phyloP scores from a whole-genome alignment of 1,284 basidiomycete species.

The Farysia itapuensis region DNA sequence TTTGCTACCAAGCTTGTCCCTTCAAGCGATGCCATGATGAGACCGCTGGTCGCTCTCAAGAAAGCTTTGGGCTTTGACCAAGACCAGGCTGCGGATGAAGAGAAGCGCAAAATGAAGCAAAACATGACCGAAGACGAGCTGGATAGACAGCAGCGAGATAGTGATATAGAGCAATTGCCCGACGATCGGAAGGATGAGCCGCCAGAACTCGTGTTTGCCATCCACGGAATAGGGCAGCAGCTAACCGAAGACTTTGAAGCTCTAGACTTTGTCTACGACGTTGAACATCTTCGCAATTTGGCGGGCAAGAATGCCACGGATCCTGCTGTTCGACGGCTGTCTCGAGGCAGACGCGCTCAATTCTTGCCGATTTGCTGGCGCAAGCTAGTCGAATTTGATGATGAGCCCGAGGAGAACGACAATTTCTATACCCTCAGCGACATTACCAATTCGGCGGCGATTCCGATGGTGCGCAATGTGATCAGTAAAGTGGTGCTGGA shows the following conservation, averaged over 20 bases:
- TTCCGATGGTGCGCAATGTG: slow-evolving; percentile 43
- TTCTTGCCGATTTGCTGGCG: slow-evolving; percentile 67
- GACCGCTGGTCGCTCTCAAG: slow-evolving; percentile 30
- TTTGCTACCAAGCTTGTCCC: slow-evolving; percentile 33
- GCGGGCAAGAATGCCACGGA: slow-evolving; percentile 34
- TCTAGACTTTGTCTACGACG: slow-evolving; percentile 53
- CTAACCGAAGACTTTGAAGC: slow-evolving; percentile 43
- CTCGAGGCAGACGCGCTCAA: slow-evolving; percentile 61
- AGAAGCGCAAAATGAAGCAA: slow-evolving; percentile 40
- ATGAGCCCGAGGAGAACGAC: slow-evolving; percentile 58
- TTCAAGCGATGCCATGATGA: slow-evolving; percentile 28
- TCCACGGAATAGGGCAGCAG: slow-evolving; percentile 56
- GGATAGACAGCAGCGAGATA: slow-evolving; percentile 13
- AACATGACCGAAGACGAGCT: slow-evolving; percentile 38
- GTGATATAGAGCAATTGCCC: slow-evolving; percentile 7
- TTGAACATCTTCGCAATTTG: slow-evolving; percentile 42
- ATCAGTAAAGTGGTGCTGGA: slow-evolving; percentile 63
- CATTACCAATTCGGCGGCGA: slow-evolving; percentile 38
- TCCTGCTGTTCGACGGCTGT: slow-evolving; percentile 28
- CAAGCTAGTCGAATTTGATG: slow-evolving; percentile 60
- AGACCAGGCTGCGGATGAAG: slow-evolving; percentile 36
- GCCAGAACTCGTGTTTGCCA: slow-evolving; percentile 44
- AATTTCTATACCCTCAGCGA: slow-evolving; percentile 62
- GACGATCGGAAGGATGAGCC: slow-evolving; percentile 47
- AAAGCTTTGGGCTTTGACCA: slow-evolving; percentile 35